Evolutionary conservation across 2,329 filamentous ascomycete genomes (phyloP).

Genomic region (Colletotrichum gloeosporioides): DNA sequence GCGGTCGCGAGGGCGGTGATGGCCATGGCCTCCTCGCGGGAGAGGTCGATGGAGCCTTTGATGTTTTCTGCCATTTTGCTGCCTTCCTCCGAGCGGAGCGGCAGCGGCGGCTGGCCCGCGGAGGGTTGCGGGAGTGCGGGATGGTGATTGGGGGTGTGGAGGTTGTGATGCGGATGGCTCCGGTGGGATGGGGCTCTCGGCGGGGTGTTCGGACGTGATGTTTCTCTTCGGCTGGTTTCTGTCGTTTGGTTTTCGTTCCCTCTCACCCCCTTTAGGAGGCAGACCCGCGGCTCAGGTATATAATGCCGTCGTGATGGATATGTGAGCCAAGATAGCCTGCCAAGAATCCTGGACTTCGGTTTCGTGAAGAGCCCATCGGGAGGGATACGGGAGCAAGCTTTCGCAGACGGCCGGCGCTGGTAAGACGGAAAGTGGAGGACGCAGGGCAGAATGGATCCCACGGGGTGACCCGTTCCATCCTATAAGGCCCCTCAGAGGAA

Average conservation of each 20-base stretch:
- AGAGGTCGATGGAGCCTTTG: slow-evolving; percentile 1
- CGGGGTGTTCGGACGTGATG: background rate
- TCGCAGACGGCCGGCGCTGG: background rate
- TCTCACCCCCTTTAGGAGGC: background rate
- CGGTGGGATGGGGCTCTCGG: background rate
- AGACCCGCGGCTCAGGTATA: background rate
- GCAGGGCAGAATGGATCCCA: background rate
- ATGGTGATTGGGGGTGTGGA: background rate
- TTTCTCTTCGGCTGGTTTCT: background rate
- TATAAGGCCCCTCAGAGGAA: background rate
- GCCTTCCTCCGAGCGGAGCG: background rate
- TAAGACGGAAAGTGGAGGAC: background rate
- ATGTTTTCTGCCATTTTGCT: background rate
- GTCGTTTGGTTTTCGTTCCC: background rate
- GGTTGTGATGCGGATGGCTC: background rate
- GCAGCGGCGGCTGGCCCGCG: background rate
- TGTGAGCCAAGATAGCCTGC: background rate
- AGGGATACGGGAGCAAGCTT: background rate
- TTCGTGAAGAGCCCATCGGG: background rate
- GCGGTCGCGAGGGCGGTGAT: slow-evolving; percentile 25
- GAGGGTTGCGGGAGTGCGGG: background rate
- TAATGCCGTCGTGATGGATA: background rate
- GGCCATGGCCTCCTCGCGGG: slow-evolving; percentile 16
- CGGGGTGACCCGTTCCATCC: background rate
- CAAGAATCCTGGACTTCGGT: background rate